Evolutionary conservation across 768 basidiomycete genomes (phyloP).

Genomic region (Tephrocybe sp.): DNA sequence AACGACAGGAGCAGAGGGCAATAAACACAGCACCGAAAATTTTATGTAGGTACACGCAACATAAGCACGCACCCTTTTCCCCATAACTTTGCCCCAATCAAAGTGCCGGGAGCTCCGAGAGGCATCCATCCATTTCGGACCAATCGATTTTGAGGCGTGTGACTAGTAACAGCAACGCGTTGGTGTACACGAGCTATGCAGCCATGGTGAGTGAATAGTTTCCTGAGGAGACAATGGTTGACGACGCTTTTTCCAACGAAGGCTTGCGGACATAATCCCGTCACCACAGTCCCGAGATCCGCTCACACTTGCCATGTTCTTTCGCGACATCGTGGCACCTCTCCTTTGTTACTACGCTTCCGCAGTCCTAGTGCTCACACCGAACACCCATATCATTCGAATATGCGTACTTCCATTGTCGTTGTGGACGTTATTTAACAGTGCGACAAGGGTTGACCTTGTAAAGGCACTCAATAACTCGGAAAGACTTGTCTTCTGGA

Average conservation of each 20-base stretch:
- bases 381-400: conserved; percentile 42
- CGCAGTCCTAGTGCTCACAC: conserved; percentile 52
- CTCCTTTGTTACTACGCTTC: conserved; percentile 48
- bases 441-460: conserved; percentile 43
- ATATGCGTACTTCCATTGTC: conserved; percentile 50
- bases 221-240: not conserved
- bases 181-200: too few relatives aligned
- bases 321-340: conserved; percentile 39
- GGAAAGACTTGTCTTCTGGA: conserved; percentile 38
- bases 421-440: conserved; percentile 42
- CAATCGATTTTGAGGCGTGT: too few relatives aligned
- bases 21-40: too few relatives aligned
- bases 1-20: too few relatives aligned
- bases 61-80: too few relatives aligned
- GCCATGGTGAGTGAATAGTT: conserved; percentile 14
- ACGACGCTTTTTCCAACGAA: conserved; percentile 6
- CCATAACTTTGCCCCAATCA: too few relatives aligned
- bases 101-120: too few relatives aligned
- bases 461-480: conserved; percentile 28
- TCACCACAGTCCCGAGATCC: conserved; percentile 32
- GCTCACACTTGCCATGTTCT: conserved; percentile 31
- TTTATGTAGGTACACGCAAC: too few relatives aligned
- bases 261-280: conserved; percentile 28
- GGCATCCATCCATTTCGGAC: too few relatives aligned
- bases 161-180: too few relatives aligned